Conservation (phyloP, 768 basidiomycete genomes). For the Lactifluus volemus region DNA sequence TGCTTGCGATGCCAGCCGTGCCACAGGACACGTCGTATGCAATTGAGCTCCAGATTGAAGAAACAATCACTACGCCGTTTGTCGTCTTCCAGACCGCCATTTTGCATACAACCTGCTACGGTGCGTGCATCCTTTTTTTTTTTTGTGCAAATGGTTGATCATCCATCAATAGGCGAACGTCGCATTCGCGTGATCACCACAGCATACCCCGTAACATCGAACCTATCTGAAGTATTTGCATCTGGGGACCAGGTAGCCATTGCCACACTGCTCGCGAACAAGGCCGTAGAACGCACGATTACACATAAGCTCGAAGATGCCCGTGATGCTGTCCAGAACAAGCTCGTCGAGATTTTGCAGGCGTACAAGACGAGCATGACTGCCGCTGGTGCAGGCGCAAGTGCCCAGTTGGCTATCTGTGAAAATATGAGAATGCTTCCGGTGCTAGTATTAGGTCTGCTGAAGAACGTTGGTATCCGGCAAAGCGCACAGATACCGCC, state of each 20-base stretch:
- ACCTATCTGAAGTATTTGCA: conserved; percentile 81
- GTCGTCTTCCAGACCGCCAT: conserved; percentile 49
- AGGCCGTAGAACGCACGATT: conserved; percentile 84
- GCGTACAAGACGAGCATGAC: conserved; percentile 97
- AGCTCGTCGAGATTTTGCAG: conserved; percentile 72
- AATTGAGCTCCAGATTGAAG: conserved; percentile 49
- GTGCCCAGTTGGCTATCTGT: conserved; percentile 84
- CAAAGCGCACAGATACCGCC: conserved; percentile 97
- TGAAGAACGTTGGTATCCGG: conserved; percentile 95
- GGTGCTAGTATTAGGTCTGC: conserved; percentile 74
- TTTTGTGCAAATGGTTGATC: background rate
- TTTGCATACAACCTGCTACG: conserved; percentile 45
- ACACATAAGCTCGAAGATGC: conserved; percentile 85
- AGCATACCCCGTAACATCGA: conserved; percentile 81
- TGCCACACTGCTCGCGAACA: conserved; percentile 77
- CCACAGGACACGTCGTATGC: conserved; percentile 49
- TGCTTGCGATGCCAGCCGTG: conserved; percentile 48
- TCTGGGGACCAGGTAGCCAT: conserved; percentile 87
- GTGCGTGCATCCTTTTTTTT: conserved; percentile 18
- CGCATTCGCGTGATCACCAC: conserved; percentile 87
- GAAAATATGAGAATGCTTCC: conserved; percentile 96
- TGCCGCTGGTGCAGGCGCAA: conserved; percentile 84
- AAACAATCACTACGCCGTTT: conserved; percentile 38
- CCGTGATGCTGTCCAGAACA: conserved; percentile 75
- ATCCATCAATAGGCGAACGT: conserved; percentile 40